phyloP scores from a whole-genome alignment of 371 early-diverging fungal genomes.

The Mucor plumbeus region DNA sequence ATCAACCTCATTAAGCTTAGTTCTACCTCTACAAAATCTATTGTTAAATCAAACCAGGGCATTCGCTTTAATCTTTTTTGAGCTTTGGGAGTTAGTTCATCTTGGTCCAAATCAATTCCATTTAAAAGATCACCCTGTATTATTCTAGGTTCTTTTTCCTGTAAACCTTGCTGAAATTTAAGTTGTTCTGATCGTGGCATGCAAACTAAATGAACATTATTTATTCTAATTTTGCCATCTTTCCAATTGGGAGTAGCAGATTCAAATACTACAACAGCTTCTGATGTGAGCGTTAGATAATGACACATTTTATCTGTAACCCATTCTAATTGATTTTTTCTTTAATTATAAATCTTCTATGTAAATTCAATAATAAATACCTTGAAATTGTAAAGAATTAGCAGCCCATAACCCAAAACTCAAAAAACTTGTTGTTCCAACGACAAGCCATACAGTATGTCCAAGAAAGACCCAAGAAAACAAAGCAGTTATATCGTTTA shows the following conservation, averaged over 20 bases:
- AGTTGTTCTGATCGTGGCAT: slow-evolving; percentile 50
- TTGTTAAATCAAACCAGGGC: slow-evolving; percentile 76
- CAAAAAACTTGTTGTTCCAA: slow-evolving; percentile 91
- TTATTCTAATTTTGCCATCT: slow-evolving; percentile 86
- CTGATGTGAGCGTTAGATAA: slow-evolving; percentile 80
- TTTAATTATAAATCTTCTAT: not conserved
- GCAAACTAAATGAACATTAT: slow-evolving; percentile 70
- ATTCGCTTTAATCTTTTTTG: slow-evolving; percentile 38
- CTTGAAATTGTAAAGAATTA: slow-evolving; percentile 90
- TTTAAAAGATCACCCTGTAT: slow-evolving; percentile 37
- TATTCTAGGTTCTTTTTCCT: slow-evolving; percentile 3
- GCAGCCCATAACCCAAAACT: slow-evolving; percentile 81
- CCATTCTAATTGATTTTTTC: slow-evolving; percentile 59
- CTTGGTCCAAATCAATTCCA: slow-evolving; percentile 42
- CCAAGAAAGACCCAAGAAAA: slow-evolving; percentile 91
- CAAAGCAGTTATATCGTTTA: slow-evolving; percentile 90
- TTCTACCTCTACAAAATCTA: slow-evolving; percentile 86
- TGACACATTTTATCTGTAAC: slow-evolving; percentile 76
- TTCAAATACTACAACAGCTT: slow-evolving; percentile 84
- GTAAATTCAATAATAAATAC: slow-evolving; percentile 38
- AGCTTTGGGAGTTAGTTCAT: slow-evolving; percentile 35
- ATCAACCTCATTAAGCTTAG: slow-evolving; percentile 90
- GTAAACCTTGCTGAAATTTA: slow-evolving; percentile 32
- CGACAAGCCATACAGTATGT: slow-evolving; percentile 81
- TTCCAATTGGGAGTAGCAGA: slow-evolving; percentile 95